These are phyloP conservation scores for Trametes sp. DNA, from an alignment of 1,284 basidiomycete genomes.

Conservation along the genomic window DNA sequence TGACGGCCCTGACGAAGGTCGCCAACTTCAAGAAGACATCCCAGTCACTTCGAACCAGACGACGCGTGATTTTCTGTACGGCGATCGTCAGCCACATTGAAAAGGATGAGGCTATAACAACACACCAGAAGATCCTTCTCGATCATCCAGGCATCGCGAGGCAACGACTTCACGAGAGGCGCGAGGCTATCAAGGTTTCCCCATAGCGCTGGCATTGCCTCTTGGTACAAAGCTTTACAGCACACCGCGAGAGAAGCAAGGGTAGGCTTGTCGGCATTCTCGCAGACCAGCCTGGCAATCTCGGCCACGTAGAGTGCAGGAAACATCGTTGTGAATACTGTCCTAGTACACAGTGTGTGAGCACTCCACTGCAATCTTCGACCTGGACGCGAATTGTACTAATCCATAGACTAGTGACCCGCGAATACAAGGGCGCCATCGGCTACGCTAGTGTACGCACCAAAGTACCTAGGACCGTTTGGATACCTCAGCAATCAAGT, in stretches of 20 bases:
- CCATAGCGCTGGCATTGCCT: constrained; percentile 5
- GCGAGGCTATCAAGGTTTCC: neutral
- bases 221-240: neutral
- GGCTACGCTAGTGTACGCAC: no score
- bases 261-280: neutral
- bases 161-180: constrained; percentile 2
- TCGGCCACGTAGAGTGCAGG: neutral
- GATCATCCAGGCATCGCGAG: neutral
- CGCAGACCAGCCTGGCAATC: neutral
- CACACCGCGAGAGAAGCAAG: constrained; percentile 5
- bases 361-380: no score
- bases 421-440: no score
- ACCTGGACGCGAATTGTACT: no score
- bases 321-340: neutral
- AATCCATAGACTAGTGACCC: no score
- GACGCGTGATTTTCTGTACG: neutral
- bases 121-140: neutral
- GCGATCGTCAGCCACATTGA: no score
- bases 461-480: no score
- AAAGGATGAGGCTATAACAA: neutral
- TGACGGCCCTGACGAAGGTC: neutral
- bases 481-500: no score
- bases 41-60: neutral
- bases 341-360: no score
- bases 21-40: neutral